phyloP scores from a whole-genome alignment of 2,329 filamentous ascomycete genomes.

The Pyricularia pennisetigena region DNA sequence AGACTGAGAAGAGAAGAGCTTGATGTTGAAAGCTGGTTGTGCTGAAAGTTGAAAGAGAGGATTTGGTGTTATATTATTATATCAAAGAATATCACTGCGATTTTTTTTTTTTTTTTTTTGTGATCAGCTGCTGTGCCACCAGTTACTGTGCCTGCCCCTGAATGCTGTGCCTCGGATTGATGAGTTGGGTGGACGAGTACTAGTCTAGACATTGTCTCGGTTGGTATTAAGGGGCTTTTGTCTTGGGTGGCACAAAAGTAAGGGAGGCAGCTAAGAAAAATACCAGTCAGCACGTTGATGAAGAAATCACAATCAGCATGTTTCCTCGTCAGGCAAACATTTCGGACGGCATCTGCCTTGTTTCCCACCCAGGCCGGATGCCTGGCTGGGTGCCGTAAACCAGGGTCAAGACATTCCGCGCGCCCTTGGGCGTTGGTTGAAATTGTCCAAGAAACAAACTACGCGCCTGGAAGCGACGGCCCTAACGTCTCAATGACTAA shows the following conservation, averaged over 20 bases:
- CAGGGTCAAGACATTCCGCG: neutral
- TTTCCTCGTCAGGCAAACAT: neutral
- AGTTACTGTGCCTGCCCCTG: neutral
- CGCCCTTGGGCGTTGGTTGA: neutral
- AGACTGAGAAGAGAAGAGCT: neutral
- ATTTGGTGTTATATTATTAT: neutral
- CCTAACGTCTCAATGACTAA: neutral
- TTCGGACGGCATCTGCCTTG: neutral
- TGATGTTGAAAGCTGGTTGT: neutral
- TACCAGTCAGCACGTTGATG: neutral
- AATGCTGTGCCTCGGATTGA: neutral
- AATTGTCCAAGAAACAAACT: neutral
- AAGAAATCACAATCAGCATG: no score
- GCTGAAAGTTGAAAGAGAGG: neutral
- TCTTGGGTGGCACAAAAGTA: neutral
- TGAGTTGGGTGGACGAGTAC: neutral
- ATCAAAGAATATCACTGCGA: neutral
- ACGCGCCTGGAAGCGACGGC: neutral
- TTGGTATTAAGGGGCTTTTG: neutral
- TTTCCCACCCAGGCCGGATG: neutral
- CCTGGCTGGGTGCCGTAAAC: neutral
- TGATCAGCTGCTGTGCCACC: neutral
- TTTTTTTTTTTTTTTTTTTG: no score
- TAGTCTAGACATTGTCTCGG: neutral
- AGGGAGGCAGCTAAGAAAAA: neutral